A percentile compares a stretch with the other conserved stretches of the same genome.
These are phyloP conservation scores for Kuraishia molischiana DNA, from an alignment of 805 yeast genomes.

Conservation along the genomic window DNA sequence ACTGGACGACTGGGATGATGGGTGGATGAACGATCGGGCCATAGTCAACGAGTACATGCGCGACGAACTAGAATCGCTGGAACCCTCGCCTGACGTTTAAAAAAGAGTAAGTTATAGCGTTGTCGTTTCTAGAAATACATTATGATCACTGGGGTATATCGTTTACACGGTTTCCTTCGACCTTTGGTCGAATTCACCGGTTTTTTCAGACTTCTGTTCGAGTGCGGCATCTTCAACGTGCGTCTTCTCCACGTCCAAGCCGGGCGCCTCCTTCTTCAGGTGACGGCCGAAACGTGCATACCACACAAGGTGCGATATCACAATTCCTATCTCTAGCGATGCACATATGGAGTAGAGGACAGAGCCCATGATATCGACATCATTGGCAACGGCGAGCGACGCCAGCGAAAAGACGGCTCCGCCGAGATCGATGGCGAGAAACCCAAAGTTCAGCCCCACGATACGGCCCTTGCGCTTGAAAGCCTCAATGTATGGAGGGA, in stretches of 20 bases:
- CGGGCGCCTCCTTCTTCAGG: too few relatives aligned
- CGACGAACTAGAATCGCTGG: not conserved
- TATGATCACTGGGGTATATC: not conserved
- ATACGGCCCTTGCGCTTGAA: constrained; percentile 43
- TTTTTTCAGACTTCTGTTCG: too few relatives aligned
- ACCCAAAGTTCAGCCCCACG: constrained; percentile 43
- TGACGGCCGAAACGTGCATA: constrained; percentile 27
- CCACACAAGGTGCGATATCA: constrained; percentile 67
- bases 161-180: not conserved
- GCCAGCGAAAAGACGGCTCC: constrained; percentile 59
- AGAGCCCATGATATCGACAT: constrained; percentile 71
- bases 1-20: constrained; percentile 1
- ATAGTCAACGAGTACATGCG: not conserved
- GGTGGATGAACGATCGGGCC: constrained; percentile 1
- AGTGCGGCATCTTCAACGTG: too few relatives aligned
- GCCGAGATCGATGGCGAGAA: constrained; percentile 36
- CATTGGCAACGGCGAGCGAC: constrained; percentile 36
- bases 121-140: too few relatives aligned
- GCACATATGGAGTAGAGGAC: constrained; percentile 68
- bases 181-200: too few relatives aligned
- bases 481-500: constrained; percentile 49
- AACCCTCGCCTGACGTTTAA: too few relatives aligned
- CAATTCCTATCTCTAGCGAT: constrained; percentile 68
- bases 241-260: too few relatives aligned
- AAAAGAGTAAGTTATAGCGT: too few relatives aligned